Base-by-base conservation (phyloP, 805 yeast species). In the Komagataella kurtzmanii region DNA sequence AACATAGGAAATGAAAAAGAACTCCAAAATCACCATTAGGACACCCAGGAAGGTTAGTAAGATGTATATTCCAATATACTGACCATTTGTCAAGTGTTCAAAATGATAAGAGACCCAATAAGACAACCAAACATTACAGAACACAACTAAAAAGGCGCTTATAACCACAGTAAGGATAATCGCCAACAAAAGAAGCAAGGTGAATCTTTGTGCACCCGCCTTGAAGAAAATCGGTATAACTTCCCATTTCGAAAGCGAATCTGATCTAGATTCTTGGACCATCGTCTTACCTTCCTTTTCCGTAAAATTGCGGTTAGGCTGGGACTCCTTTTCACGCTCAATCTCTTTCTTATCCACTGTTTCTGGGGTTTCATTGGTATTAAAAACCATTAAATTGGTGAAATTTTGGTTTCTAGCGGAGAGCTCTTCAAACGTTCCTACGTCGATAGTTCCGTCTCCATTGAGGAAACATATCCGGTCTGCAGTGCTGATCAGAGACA, bases 61-160 rank as follows among this genome's bases (percentile, higher is more conserved):
- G 19, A 85, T 83, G 58, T 82, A 83, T 46, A 86, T 58, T 0
- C 93, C 95, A 65, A 85, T 83, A 67, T 86, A 87, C 57, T 77
- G 77, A 0, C 77, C 76, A 53, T 72, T 66, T 3, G 75, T 50
- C 50, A 65, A 65, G 19, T 64, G 58, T 6, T 60, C 53, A 59
- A 82, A 86, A 60, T 74, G 76, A 51, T 69, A 52, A 10, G 67
- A 68, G 1, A 85, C 72, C 96, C 96, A 88, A 65, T 83, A 88
- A 0, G 93, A 82, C 55, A 88, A 68, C 95, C 95, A 86, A 23
- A 83, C 79, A 62, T 80, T 82, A 48, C 81, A 73, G 61, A 83
- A 81, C 24, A 83, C 63, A 51, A 68, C 70, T 52, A 74, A 69
- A 64, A 81, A 82, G 0, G 76, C 73, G 51, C 75, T 71, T 7